Percentiles rank a stretch among this genome's conserved stretches.
Evolutionary conservation across 139 green algal genomes (phyloP).

Genomic region (Tetraselmis striata): DNA sequence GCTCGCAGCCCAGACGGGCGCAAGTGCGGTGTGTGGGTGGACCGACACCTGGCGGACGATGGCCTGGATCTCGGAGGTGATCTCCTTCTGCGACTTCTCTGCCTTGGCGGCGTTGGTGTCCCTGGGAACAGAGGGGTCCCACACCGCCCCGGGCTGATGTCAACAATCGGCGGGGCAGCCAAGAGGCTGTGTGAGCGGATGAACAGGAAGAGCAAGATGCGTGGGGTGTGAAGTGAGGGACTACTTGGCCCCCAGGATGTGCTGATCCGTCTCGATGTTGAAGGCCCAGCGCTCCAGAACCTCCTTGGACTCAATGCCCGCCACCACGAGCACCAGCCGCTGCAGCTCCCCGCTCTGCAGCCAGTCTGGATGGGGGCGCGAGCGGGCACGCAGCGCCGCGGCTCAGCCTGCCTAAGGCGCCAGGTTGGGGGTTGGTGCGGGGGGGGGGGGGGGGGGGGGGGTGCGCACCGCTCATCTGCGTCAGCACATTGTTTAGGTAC

Average conservation of each 20-base stretch:
- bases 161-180: neutral
- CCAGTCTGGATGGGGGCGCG: slow-evolving; percentile 61
- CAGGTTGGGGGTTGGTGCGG: too few species aligned
- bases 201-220: neutral
- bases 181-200: neutral
- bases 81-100: slow-evolving; percentile 79
- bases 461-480: slow-evolving; percentile 63
- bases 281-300: slow-evolving; percentile 95
- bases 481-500: slow-evolving; percentile 76
- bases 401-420: neutral
- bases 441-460: too few species aligned
- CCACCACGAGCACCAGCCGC: slow-evolving; percentile 89
- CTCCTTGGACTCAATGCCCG: slow-evolving; percentile 41
- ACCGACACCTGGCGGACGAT: slow-evolving; percentile 80
- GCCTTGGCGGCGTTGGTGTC: neutral
- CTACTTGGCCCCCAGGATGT: slow-evolving; percentile 42
- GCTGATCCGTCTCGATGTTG: slow-evolving; percentile 82
- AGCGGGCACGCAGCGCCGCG: neutral
- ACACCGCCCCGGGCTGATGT: neutral
- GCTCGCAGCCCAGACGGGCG: too few species aligned
- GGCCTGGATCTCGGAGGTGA: slow-evolving; percentile 81
- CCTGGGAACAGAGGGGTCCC: neutral
- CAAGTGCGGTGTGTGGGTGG: too few species aligned
- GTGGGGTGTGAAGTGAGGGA: too few species aligned
- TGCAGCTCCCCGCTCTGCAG: slow-evolving; percentile 72